phyloP scores from a whole-genome alignment of 192 early-diverging fungal genomes.

The Linnemannia elongata region DNA sequence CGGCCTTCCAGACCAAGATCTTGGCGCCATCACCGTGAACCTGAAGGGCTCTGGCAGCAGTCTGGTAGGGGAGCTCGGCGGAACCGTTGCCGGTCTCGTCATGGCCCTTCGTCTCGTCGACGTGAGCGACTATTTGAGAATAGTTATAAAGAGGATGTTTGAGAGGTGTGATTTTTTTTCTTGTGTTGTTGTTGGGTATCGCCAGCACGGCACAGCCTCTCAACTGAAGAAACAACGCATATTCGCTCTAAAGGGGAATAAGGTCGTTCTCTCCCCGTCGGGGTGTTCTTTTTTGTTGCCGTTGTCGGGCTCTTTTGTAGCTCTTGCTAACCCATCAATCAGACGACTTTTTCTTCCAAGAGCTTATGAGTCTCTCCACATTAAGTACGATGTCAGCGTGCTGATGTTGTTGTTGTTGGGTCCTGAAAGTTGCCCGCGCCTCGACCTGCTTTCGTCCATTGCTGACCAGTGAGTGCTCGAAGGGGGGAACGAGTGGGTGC shows the following conservation, averaged over 20 bases:
- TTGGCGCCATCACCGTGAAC: constrained; percentile 63
- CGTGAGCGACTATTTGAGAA: constrained; percentile 59
- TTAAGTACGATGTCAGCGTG: not conserved
- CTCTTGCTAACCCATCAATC: not conserved
- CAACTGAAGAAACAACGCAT: not conserved
- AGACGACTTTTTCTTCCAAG: not conserved
- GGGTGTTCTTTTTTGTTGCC: not conserved
- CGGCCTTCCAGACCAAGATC: constrained; percentile 79
- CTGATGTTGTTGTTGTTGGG: not conserved
- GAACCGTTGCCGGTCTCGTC: constrained; percentile 87
- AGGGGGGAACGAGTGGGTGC: too few species aligned
- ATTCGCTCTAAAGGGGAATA: not conserved
- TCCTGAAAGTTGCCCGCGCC: not conserved
- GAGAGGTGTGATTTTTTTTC: not conserved
- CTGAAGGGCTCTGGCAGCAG: constrained; percentile 80
- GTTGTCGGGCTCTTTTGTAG: not conserved
- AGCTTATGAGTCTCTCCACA: not conserved
- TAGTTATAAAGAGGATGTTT: not conserved
- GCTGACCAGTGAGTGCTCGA: not conserved
- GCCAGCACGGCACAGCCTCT: not conserved
- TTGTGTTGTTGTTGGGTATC: not conserved
- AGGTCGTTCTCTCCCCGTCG: not conserved
- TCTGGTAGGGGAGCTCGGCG: constrained; percentile 82
- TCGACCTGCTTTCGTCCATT: not conserved
- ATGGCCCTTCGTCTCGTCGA: constrained; percentile 88